Evolutionary conservation across 495 filamentous ascomycete genomes (phyloP).

Genomic region (Annulohypoxylon moriforme): DNA sequence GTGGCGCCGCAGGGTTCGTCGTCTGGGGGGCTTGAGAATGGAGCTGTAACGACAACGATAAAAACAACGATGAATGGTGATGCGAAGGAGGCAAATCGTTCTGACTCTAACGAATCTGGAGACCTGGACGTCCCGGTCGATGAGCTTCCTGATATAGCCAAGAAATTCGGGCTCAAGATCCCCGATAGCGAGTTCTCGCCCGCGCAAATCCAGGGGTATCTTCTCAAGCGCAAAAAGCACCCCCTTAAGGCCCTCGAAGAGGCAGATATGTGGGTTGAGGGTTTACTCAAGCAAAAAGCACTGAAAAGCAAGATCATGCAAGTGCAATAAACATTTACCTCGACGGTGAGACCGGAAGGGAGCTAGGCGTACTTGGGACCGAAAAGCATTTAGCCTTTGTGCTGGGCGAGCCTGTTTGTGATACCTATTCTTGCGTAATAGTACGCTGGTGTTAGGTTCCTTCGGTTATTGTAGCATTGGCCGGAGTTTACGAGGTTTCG

Average conservation of each 20-base stretch:
- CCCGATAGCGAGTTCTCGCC: slow-evolving; percentile 67
- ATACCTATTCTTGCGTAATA: neutral
- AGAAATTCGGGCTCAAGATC: slow-evolving; percentile 59
- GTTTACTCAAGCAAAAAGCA: slow-evolving; percentile 58
- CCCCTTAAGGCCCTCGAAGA: slow-evolving; percentile 68
- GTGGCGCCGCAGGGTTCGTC: neutral
- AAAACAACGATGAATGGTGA: neutral
- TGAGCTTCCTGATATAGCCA: slow-evolving; percentile 56
- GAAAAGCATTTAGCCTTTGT: neutral
- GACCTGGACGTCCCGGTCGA: slow-evolving; percentile 36
- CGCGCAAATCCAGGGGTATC: slow-evolving; percentile 77
- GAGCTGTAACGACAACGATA: no score
- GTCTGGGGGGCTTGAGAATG: no score
- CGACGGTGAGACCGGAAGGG: no score
- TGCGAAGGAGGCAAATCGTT: neutral
- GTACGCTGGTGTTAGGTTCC: neutral
- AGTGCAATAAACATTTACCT: slow-evolving; percentile 46
- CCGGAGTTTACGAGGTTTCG: neutral
- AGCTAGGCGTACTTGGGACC: neutral
- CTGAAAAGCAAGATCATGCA: slow-evolving; percentile 52
- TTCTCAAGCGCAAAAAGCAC: slow-evolving; percentile 71
- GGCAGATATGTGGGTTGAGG: slow-evolving; percentile 66
- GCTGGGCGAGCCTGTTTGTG: neutral
- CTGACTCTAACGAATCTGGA: neutral
- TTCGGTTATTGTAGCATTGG: neutral